Conservation (phyloP, 2,329 filamentous ascomycete species). For the Colletotrichum trifolii region DNA sequence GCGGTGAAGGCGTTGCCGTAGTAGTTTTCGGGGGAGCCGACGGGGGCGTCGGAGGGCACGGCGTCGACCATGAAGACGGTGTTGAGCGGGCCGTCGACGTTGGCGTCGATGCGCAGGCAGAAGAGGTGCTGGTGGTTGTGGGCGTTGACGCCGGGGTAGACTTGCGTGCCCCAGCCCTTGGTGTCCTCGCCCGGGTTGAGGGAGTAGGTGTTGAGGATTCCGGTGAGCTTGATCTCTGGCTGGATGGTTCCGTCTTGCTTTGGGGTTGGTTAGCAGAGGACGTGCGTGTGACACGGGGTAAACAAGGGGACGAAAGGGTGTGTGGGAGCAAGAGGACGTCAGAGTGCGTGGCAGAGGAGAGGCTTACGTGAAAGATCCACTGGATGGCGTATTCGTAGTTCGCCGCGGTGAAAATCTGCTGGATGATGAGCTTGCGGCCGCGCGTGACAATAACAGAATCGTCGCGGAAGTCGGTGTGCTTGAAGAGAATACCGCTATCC, state of each 20-base stretch:
- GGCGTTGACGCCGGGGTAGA: slow-evolving; percentile 89
- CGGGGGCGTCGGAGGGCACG: slow-evolving; percentile 74
- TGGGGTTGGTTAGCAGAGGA: neutral
- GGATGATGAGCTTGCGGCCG: slow-evolving; percentile 85
- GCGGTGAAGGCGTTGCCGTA: slow-evolving; percentile 94
- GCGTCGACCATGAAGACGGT: slow-evolving; percentile 88
- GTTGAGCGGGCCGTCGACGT: slow-evolving; percentile 86
- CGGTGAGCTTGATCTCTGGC: slow-evolving; percentile 90
- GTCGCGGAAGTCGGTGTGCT: slow-evolving; percentile 93
- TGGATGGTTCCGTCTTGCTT: slow-evolving; percentile 89
- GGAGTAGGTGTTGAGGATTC: slow-evolving; percentile 91
- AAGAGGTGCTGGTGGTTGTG: slow-evolving; percentile 98
- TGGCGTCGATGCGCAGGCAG: slow-evolving; percentile 87
- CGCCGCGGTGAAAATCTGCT: slow-evolving; percentile 93
- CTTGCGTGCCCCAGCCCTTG: slow-evolving; percentile 89
- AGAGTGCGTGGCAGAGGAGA: neutral
- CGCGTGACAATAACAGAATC: slow-evolving; percentile 88
- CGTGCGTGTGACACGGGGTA: too few species aligned
- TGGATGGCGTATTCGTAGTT: slow-evolving; percentile 88
- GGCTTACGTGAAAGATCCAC: slow-evolving; percentile 80
- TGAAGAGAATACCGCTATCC: slow-evolving; percentile 91
- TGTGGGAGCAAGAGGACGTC: slow-evolving; percentile 37
- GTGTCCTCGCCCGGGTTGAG: slow-evolving; percentile 85
- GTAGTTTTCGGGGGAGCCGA: slow-evolving; percentile 83
- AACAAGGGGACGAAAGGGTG: too few species aligned